Evolutionary conservation across 169 alveolate genomes (phyloP).

Genomic region (Cryptosporidium parvum): DNA sequence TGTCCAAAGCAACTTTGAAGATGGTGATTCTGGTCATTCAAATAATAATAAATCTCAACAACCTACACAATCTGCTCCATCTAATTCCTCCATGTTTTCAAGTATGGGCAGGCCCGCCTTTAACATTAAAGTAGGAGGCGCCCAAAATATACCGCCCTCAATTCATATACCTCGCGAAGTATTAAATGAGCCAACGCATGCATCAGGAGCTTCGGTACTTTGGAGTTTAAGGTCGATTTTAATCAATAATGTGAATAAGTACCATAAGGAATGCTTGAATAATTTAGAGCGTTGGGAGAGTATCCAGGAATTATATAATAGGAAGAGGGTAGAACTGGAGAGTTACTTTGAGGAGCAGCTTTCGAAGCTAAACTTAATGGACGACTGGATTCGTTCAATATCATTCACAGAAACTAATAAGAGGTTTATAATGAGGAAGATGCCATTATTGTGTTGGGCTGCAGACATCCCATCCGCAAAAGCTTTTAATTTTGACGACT

Average conservation of each 20-base stretch:
- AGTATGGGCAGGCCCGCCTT: neutral
- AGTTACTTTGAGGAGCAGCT: constrained; percentile 25
- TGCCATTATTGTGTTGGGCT: constrained; percentile 72
- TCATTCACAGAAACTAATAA: constrained; percentile 70
- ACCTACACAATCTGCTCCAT: neutral
- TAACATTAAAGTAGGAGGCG: neutral
- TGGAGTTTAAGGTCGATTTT: constrained; percentile 72
- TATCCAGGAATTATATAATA: constrained; percentile 18
- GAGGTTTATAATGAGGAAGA: constrained; percentile 60
- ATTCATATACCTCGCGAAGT: constrained; percentile 67
- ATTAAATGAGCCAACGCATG: constrained; percentile 49
- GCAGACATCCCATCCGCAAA: constrained; percentile 37
- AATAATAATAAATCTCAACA: neutral
- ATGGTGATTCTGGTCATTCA: neutral
- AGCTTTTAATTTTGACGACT: constrained; percentile 59
- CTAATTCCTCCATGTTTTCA: neutral
- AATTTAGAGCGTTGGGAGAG: constrained; percentile 58
- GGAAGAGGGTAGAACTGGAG: constrained; percentile 48
- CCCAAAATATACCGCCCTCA: constrained; percentile 46
- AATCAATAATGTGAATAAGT: constrained; percentile 54
- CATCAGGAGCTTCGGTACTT: constrained; percentile 67
- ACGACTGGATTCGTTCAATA: constrained; percentile 70
- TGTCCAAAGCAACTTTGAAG: neutral
- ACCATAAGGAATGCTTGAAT: constrained; percentile 42
- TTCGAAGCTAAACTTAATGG: constrained; percentile 36